Evolutionary conservation across 1,284 basidiomycete species (phyloP), one percentile per base, ranked within the genome.

Genomic region (Singerocomus inundabilis): DNA sequence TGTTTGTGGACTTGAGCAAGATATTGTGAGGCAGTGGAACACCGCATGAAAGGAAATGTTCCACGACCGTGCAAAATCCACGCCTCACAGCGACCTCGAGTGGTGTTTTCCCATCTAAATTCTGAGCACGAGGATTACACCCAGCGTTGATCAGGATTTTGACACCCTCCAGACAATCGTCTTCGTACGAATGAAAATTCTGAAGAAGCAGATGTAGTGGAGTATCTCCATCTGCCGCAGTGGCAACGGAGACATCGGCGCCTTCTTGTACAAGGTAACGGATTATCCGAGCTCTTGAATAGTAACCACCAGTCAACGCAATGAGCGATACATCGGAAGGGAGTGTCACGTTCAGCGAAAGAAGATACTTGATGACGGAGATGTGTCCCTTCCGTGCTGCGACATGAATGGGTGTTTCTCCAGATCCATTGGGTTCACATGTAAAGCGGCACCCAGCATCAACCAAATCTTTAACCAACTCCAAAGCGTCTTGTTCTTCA

Each of bases 241-340:
- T 54, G 5, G 11, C 2, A 18, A 33, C 13, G 1, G 18, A 32
- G 16, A 34, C 21, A 1, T 1, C 3, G 15, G 51, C 45, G 1
- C 52, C 34, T 1, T 32, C 10, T 9, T 54, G 4, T 2, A 53
- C 4, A 3, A 53, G 39, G 35, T 54, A 30, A 13, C 12, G 30
- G 16, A 42, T 44, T 7, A 36, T 6, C 21, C 9, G 32, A 6
- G 32, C 26, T 29, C 29, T 42, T 0, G 9, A 6, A 1, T 12
- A 8, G 10, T 15, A 3, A n/a, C 28, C 35, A 21, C 21, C 21
- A 21, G 21, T 21, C 21, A 21, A 2, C 21, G 21, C 21, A 21
- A 21, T 21, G 21, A 21, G 21, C 21, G 4, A 21, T 21, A 21
- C 21, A 21, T 21, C 21, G 4, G 21, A 21, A 4, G 21, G 21